Conservation (phyloP, 805 yeast species). For the Saturnispora sanitii region DNA sequence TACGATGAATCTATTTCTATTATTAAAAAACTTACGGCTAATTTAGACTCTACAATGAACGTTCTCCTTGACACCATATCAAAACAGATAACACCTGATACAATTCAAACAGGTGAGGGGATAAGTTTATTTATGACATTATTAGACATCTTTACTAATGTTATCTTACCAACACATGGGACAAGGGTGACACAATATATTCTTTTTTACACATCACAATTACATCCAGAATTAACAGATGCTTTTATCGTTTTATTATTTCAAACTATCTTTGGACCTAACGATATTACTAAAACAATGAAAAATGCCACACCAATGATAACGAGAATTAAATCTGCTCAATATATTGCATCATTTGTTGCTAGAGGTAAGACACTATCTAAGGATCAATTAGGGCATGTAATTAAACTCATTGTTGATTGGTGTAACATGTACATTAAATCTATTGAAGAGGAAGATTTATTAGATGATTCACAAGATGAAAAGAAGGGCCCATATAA, state of each 20-base stretch:
- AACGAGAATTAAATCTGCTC: slow-evolving; percentile 79
- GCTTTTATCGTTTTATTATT: slow-evolving; percentile 73
- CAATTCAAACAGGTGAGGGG: slow-evolving; percentile 52
- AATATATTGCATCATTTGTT: slow-evolving; percentile 80
- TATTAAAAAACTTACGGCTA: slow-evolving; percentile 47
- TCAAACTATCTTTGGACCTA: slow-evolving; percentile 68
- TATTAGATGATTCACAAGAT: background rate
- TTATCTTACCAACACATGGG: slow-evolving; percentile 83
- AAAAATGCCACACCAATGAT: slow-evolving; percentile 27
- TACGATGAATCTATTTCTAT: slow-evolving; percentile 38
- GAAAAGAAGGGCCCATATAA: slow-evolving; percentile 1
- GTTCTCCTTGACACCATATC: slow-evolving; percentile 45
- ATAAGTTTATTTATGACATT: slow-evolving; percentile 62
- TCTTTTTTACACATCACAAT: slow-evolving; percentile 72
- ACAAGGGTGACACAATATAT: slow-evolving; percentile 83
- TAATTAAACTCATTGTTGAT: slow-evolving; percentile 68
- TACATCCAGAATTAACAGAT: slow-evolving; percentile 73
- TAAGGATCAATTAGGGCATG: slow-evolving; percentile 65
- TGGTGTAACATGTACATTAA: slow-evolving; percentile 48
- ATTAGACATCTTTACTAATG: slow-evolving; percentile 67
- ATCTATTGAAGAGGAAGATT: slow-evolving; percentile 77
- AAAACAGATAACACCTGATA: slow-evolving; percentile 38
- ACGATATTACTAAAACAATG: slow-evolving; percentile 29
- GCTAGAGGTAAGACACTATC: slow-evolving; percentile 75
- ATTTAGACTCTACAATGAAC: slow-evolving; percentile 62